Evolutionary conservation across 257 asterid species (phyloP).

Genomic region (Scutellaria galericulata): DNA sequence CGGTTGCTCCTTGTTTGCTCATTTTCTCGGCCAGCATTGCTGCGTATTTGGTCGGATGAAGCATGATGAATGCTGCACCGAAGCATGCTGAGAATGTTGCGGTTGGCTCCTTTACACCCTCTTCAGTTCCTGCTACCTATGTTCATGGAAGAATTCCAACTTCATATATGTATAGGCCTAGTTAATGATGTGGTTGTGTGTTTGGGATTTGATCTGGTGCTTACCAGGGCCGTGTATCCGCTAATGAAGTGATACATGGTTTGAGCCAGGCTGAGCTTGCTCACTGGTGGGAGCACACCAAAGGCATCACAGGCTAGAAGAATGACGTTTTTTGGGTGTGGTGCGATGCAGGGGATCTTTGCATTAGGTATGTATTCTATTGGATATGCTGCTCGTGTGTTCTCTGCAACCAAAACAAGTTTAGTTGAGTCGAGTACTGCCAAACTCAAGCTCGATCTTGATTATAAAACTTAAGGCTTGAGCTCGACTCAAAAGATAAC

Average conservation of each 20-base stretch:
- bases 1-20: slow-evolving; percentile 85
- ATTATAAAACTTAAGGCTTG: too few species aligned
- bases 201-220: not conserved
- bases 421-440: too few species aligned
- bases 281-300: slow-evolving; percentile 95
- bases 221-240: slow-evolving; percentile 93
- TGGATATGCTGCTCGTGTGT: slow-evolving; percentile 94
- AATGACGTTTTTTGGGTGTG: slow-evolving; percentile 90
- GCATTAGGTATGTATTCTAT: slow-evolving; percentile 92
- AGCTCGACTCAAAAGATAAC: too few species aligned
- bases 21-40: slow-evolving; percentile 91
- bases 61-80: slow-evolving; percentile 96
- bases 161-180: too few species aligned
- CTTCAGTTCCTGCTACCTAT: slow-evolving; percentile 96
- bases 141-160: not conserved
- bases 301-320: slow-evolving; percentile 94
- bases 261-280: slow-evolving; percentile 85
- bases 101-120: slow-evolving; percentile 91
- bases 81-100: slow-evolving; percentile 96
- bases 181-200: too few species aligned
- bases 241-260: slow-evolving; percentile 97
- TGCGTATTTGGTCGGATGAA: slow-evolving; percentile 91
- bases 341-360: slow-evolving; percentile 89
- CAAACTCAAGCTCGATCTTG: too few species aligned
- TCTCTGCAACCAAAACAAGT: slow-evolving; percentile 50